These are phyloP conservation scores for Tremella fuciformis DNA, from an alignment of 768 basidiomycete genomes.

Conservation along the genomic window DNA sequence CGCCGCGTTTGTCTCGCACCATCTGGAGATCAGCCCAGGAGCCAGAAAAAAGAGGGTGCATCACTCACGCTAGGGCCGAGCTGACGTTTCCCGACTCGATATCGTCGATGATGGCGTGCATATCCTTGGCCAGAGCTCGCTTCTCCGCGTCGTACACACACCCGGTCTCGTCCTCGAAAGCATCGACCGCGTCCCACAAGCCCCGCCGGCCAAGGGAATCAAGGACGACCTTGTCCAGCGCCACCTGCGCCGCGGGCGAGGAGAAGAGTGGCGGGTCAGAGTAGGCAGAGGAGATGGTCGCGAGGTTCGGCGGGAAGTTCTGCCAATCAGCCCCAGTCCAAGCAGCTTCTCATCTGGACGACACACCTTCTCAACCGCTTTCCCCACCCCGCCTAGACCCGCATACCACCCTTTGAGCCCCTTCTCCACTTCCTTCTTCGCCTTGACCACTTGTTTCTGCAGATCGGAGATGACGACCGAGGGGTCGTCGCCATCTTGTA, in stretches of 20 bases:
- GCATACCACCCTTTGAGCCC: slow-evolving; percentile 84
- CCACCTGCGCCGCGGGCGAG: slow-evolving; percentile 22
- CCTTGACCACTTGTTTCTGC: slow-evolving; percentile 59
- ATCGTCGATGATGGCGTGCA: slow-evolving; percentile 36
- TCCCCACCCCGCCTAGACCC: slow-evolving; percentile 72
- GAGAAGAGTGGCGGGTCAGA: slow-evolving; percentile 47
- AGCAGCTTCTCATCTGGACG: neutral
- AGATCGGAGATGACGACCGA: slow-evolving; percentile 32
- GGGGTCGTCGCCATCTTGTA: slow-evolving; percentile 35
- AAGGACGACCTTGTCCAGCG: slow-evolving; percentile 41
- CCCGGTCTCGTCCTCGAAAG: slow-evolving; percentile 40
- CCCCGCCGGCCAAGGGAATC: slow-evolving; percentile 44
- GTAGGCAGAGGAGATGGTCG: slow-evolving; percentile 36
- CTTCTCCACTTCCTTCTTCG: slow-evolving; percentile 81
- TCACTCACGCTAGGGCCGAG: slow-evolving; percentile 74
- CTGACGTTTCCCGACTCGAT: slow-evolving; percentile 42
- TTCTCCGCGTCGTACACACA: slow-evolving; percentile 25
- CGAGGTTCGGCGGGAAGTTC: slow-evolving; percentile 42
- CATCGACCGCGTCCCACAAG: slow-evolving; percentile 43
- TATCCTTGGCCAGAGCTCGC: slow-evolving; percentile 21
- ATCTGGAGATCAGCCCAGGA: slow-evolving; percentile 57
- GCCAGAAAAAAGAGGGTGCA: neutral
- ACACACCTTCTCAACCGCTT: slow-evolving; percentile 83
- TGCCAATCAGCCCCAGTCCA: slow-evolving; percentile 10
- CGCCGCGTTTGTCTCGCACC: slow-evolving; percentile 65